Conservation (phyloP, 139 green algal genomes). For the Chlorella sp. region DNA sequence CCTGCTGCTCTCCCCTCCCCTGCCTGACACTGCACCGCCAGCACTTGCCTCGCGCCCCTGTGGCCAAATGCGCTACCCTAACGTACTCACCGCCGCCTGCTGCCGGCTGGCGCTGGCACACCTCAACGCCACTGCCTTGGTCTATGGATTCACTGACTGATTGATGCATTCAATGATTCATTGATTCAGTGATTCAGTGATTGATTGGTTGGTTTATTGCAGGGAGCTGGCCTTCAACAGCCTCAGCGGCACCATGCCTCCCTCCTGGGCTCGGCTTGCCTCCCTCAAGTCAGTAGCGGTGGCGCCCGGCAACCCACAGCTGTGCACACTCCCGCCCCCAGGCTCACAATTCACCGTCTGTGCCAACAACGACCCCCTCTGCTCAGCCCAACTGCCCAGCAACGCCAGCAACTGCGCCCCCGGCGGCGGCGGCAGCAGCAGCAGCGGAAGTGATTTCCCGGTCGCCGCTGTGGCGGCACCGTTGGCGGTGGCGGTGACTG, state of each 20-base stretch:
- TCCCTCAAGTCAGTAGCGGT: slow-evolving; percentile 6
- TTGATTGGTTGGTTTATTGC: no score
- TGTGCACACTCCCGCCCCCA: slow-evolving; percentile 14
- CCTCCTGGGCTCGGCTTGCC: background rate
- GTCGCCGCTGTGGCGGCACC: slow-evolving; percentile 9
- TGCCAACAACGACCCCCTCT: background rate
- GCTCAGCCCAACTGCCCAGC: background rate
- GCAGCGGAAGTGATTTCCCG: background rate
- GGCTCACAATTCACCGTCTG: slow-evolving; percentile 7
- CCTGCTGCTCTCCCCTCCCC: no score
- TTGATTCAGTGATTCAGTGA: no score
- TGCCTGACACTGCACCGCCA: no score
- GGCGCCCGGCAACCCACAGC: slow-evolving; percentile 29
- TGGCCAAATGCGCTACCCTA: no score
- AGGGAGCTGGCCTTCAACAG: background rate
- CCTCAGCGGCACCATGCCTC: slow-evolving; percentile 10
- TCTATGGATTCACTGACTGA: no score
- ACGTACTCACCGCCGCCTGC: no score
- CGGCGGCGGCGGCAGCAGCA: background rate
- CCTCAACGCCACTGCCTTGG: no score
- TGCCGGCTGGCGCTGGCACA: no score
- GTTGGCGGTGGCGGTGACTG: background rate
- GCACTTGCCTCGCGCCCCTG: no score
- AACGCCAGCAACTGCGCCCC: background rate
- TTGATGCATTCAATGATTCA: no score